A percentile compares a stretch with the other conserved stretches of the same genome.
These are phyloP conservation scores for Salix udensis DNA, from an alignment of 345 rosid genomes.

Conservation along the genomic window DNA sequence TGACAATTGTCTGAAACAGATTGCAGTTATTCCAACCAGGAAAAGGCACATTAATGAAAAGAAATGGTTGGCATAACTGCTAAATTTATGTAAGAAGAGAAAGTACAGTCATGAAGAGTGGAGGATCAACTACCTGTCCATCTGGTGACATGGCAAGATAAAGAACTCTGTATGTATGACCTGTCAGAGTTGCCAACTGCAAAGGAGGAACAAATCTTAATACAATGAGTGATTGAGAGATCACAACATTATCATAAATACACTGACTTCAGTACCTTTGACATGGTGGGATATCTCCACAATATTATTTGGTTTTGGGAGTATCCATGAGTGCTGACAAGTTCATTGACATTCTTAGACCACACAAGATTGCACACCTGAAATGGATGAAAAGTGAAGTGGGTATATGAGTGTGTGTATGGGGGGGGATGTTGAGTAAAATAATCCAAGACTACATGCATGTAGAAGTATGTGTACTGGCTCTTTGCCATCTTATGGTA, in stretches of 20 bases:
- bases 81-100: background rate
- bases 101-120: background rate
- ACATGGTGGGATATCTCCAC: conserved; percentile 98
- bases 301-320: conserved; percentile 97
- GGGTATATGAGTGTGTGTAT: background rate
- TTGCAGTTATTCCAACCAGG: background rate
- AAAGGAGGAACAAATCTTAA: conserved; percentile 15
- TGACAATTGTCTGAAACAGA: conserved; percentile 75
- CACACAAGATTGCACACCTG: conserved; percentile 98
- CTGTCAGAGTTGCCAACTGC: conserved; percentile 96
- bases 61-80: background rate
- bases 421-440: background rate
- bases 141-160: conserved; percentile 99
- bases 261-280: conserved; percentile 54
- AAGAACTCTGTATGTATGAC: conserved; percentile 88
- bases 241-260: background rate
- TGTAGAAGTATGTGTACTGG: background rate
- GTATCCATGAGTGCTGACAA: conserved; percentile 98
- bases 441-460: background rate
- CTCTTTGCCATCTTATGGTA: background rate
- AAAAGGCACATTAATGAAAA: background rate
- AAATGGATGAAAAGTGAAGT: background rate
- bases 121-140: conserved; percentile 70
- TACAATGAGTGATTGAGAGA: background rate
- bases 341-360: conserved; percentile 98